phyloP scores from a whole-genome alignment of 2,329 filamentous ascomycete genomes.

The Penicillium olsonii region DNA sequence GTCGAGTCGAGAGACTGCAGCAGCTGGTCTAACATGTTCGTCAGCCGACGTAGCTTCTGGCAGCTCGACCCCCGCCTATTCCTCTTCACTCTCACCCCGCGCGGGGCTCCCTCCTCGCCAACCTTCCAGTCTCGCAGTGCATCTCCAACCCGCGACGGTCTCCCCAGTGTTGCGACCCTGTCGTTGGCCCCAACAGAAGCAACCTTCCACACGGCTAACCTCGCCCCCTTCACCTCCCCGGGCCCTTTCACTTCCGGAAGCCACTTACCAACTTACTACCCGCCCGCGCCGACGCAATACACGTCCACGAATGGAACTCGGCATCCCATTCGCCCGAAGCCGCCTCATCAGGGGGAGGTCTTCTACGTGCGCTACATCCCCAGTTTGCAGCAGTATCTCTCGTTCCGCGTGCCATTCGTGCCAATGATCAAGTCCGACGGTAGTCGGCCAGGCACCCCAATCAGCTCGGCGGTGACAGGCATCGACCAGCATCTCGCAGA shows the following conservation, averaged over 20 bases:
- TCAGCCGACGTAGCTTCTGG: conserved; percentile 82
- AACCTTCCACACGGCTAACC: conserved; percentile 38
- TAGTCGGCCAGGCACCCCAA: conserved; percentile 26
- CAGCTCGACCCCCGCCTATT: conserved; percentile 85
- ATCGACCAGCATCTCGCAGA: conserved; percentile 43
- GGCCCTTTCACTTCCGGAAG: conserved; percentile 80
- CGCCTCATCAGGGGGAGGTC: conserved; percentile 83
- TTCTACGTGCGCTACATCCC: conserved; percentile 90
- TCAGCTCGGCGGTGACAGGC: conserved; percentile 40
- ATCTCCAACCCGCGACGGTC: conserved; percentile 48
- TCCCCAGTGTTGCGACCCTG: conserved; percentile 10
- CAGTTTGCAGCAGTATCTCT: conserved; percentile 78
- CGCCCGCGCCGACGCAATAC: conserved; percentile 79
- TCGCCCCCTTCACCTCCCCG: conserved; percentile 34
- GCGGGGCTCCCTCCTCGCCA: conserved; percentile 51
- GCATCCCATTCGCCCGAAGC: conserved; percentile 85
- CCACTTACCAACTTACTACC: conserved; percentile 88
- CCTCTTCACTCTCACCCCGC: conserved; percentile 77
- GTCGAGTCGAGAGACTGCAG: conserved; percentile 62
- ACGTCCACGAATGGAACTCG: conserved; percentile 74
- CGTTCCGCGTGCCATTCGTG: conserved; percentile 76
- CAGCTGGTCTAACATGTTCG: conserved; percentile 79
- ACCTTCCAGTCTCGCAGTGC: conserved; percentile 54
- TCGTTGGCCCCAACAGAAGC: conserved; percentile 22
- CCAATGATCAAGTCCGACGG: conserved; percentile 51